Conservation (phyloP, 495 filamentous ascomycete genomes). For the Aspergillus indologenus region DNA sequence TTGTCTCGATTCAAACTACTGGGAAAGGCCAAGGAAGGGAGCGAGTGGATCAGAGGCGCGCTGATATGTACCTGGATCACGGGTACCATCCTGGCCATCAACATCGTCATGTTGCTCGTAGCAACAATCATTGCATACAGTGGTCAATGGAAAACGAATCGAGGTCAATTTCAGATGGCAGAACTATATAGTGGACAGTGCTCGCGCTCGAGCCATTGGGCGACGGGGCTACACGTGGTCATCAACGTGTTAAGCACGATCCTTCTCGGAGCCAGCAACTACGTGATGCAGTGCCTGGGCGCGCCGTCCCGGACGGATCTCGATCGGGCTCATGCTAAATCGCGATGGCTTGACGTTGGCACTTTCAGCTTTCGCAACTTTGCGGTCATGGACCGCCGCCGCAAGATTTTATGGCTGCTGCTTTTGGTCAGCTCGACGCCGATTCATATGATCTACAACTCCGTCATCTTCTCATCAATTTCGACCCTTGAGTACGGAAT, state of each 20-base stretch:
- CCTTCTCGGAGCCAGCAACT: conserved; percentile 10
- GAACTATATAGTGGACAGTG: not conserved
- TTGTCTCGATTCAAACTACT: not conserved
- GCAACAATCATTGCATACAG: not conserved
- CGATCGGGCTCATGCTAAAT: conserved; percentile 4
- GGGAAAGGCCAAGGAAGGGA: not conserved
- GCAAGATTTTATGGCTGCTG: conserved; percentile 1
- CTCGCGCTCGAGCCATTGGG: conserved; percentile 1
- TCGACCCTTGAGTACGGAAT: not conserved
- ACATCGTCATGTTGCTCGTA: not conserved
- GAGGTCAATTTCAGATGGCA: not conserved
- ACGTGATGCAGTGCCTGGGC: conserved; percentile 8
- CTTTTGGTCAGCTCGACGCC: conserved; percentile 5
- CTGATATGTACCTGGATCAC: conserved; percentile 1
- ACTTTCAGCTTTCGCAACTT: conserved; percentile 8
- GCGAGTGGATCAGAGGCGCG: conserved; percentile 1
- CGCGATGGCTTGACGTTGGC: conserved; percentile 8
- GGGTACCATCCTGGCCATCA: not conserved
- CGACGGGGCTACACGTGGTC: conserved; percentile 3
- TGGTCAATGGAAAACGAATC: not conserved
- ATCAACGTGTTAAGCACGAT: conserved; percentile 9
- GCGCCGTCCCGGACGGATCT: conserved; percentile 6
- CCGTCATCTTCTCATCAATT: conserved; percentile 1
- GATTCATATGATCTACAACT: conserved; percentile 11
- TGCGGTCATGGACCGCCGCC: not conserved